These are phyloP conservation scores for Aspergillus biplanus DNA, from an alignment of 495 filamentous ascomycete species.

Conservation along the genomic window DNA sequence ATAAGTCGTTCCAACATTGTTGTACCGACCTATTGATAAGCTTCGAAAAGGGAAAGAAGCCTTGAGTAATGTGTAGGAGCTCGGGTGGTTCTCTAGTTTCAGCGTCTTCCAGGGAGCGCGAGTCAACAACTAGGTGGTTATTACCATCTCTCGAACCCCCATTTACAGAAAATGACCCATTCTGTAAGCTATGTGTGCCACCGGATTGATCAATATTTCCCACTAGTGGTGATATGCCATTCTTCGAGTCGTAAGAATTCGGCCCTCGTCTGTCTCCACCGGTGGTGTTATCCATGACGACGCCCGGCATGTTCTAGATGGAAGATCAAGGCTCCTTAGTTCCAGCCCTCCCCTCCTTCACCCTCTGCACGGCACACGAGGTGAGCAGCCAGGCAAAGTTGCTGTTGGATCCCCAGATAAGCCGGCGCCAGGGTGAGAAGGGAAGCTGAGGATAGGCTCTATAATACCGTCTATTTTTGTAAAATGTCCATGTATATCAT, in stretches of 20 bases:
- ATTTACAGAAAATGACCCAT: conserved; percentile 37
- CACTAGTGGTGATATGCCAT: conserved; percentile 27
- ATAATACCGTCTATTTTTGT: conserved; percentile 22
- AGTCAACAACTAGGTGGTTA: conserved; percentile 21
- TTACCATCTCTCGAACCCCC: conserved; percentile 27
- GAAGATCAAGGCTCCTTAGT: conserved; percentile 11
- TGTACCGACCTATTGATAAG: conserved; percentile 79
- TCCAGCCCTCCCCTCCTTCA: conserved; percentile 37
- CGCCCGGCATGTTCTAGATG: conserved; percentile 48
- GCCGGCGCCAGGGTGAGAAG: conserved; percentile 35
- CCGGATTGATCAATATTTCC: conserved; percentile 22
- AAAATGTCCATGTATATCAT: conserved; percentile 36
- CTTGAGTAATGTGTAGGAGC: conserved; percentile 76
- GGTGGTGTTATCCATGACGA: conserved; percentile 48
- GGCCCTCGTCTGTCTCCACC: conserved; percentile 34
- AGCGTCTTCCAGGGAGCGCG: conserved; percentile 3
- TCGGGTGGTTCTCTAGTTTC: conserved; percentile 58
- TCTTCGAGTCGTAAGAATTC: conserved; percentile 29
- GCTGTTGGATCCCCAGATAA: conserved; percentile 25
- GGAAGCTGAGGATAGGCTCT: conserved; percentile 25
- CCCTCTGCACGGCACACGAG: conserved; percentile 35
- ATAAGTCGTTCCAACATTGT: conserved; percentile 76
- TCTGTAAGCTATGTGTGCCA: conserved; percentile 25
- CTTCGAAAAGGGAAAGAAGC: conserved; percentile 69
- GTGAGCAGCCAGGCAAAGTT: conserved; percentile 27